A percentile compares a stretch with the other conserved stretches of the same genome.
Conservation (phyloP, 2,329 filamentous ascomycete species). For the Arachnomyces sp. region DNA sequence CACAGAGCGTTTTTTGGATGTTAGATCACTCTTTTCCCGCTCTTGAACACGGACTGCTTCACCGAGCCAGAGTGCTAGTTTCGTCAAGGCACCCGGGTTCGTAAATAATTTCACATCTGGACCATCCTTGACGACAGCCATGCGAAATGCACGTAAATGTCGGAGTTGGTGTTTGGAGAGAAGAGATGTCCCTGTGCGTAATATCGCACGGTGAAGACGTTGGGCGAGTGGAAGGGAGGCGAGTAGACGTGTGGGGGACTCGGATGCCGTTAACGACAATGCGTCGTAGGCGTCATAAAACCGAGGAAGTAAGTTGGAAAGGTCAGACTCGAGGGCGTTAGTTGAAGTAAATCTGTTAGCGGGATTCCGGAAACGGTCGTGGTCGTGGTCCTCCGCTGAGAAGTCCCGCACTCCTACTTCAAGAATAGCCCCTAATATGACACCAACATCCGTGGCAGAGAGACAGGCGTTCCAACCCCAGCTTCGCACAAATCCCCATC, state of each 20-base stretch:
- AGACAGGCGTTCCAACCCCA: slow-evolving; percentile 97
- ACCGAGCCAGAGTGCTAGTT: slow-evolving; percentile 87
- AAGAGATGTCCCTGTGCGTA: slow-evolving; percentile 82
- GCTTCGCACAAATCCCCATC: slow-evolving; percentile 93
- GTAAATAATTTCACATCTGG: slow-evolving; percentile 87
- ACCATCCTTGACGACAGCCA: slow-evolving; percentile 92
- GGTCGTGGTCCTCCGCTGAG: slow-evolving; percentile 10
- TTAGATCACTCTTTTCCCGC: slow-evolving; percentile 64
- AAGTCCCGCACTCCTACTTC: slow-evolving; percentile 62
- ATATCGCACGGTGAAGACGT: slow-evolving; percentile 83
- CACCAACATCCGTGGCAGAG: slow-evolving; percentile 88
- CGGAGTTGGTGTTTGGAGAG: slow-evolving; percentile 92
- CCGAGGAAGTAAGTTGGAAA: slow-evolving; percentile 34
- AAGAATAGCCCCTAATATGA: slow-evolving; percentile 82
- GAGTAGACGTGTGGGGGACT: slow-evolving; percentile 51
- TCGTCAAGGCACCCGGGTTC: slow-evolving; percentile 85
- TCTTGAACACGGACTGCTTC: slow-evolving; percentile 90
- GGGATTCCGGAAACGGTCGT: slow-evolving; percentile 13
- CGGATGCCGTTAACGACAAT: slow-evolving; percentile 38
- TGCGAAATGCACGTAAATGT: slow-evolving; percentile 83
- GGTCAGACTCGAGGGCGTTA: slow-evolving; percentile 18
- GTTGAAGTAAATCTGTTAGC: slow-evolving; percentile 15
- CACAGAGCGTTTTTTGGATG: slow-evolving; percentile 31
- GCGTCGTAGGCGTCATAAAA: slow-evolving; percentile 57
- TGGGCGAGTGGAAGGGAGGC: slow-evolving; percentile 76